These are phyloP conservation scores for Moesziomyces parantarcticus DNA, from an alignment of 1,284 basidiomycete species.

Conservation along the genomic window DNA sequence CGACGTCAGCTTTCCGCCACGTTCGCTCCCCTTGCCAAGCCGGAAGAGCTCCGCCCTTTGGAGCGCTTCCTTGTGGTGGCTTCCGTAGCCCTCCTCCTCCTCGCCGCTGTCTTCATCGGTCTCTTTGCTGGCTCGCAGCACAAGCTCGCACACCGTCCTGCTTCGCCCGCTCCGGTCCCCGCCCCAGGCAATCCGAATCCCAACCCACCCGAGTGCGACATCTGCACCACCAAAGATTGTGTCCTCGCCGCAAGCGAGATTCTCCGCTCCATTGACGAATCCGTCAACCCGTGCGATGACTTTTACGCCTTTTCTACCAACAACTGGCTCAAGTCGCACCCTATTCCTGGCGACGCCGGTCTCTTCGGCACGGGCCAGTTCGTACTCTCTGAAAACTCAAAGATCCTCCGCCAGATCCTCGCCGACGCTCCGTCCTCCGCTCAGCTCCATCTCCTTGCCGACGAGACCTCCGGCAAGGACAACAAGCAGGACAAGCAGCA, in stretches of 20 bases:
- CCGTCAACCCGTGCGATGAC: conserved; percentile 91
- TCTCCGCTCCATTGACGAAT: conserved; percentile 81
- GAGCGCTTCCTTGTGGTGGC: conserved; percentile 83
- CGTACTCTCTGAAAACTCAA: conserved; percentile 44
- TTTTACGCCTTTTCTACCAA: conserved; percentile 84
- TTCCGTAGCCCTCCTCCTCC: conserved; percentile 80
- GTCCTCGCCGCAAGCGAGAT: conserved; percentile 85
- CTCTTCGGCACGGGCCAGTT: conserved; percentile 68
- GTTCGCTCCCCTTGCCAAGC: conserved; percentile 56
- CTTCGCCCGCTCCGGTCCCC: conserved; percentile 40
- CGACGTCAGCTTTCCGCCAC: conserved; percentile 42
- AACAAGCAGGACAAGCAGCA: conserved; percentile 10
- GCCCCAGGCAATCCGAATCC: conserved; percentile 60
- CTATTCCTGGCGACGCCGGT: conserved; percentile 69
- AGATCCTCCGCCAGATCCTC: conserved; percentile 69
- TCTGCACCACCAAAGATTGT: conserved; percentile 83
- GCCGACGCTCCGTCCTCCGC: conserved; percentile 48
- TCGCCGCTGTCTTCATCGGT: conserved; percentile 87
- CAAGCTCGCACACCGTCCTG: conserved; percentile 66
- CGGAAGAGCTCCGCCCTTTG: conserved; percentile 83
- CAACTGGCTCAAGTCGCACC: conserved; percentile 60
- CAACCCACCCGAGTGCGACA: conserved; percentile 42
- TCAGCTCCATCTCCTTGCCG: conserved; percentile 64
- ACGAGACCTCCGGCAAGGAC: conserved; percentile 5
- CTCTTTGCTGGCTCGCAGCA: conserved; percentile 74